A percentile compares a stretch with the other conserved stretches of the same genome.
These are phyloP conservation scores for Yamadazyma triangularis DNA, from an alignment of 1,139 yeast genomes.

Conservation along the genomic window DNA sequence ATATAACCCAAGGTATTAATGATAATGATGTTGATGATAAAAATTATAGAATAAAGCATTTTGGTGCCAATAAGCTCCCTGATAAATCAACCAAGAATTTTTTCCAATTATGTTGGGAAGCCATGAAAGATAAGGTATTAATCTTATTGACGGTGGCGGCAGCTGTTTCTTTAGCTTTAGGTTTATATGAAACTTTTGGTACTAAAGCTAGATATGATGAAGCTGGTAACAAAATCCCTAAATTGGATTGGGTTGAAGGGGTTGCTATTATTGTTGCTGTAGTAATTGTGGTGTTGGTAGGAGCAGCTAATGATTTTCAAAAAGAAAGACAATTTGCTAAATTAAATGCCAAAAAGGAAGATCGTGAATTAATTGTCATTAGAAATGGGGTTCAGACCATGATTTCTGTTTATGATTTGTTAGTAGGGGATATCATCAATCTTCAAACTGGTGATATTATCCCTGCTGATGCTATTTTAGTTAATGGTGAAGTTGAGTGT, in stretches of 20 bases:
- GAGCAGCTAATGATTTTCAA: constrained; percentile 93
- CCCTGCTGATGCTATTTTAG: constrained; percentile 80
- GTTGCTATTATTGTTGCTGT: constrained; percentile 95
- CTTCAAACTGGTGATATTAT: constrained; percentile 93
- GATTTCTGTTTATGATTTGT: constrained; percentile 67
- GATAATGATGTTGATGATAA: constrained; percentile 23
- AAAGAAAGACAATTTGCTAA: constrained; percentile 91
- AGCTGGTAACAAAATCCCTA: constrained; percentile 70
- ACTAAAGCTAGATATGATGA: constrained; percentile 73
- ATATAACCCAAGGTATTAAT: constrained; percentile 41
- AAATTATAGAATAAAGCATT: constrained; percentile 37
- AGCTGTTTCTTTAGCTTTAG: constrained; percentile 80
- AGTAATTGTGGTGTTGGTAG: constrained; percentile 83
- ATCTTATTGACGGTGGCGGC: constrained; percentile 85
- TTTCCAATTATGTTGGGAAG: constrained; percentile 67
- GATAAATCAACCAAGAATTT: constrained; percentile 65
- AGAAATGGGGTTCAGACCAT: constrained; percentile 68
- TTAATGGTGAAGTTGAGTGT: constrained; percentile 78
- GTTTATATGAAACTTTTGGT: constrained; percentile 89
- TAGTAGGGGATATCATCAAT: constrained; percentile 80
- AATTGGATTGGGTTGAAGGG: constrained; percentile 97
- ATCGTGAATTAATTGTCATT: constrained; percentile 71
- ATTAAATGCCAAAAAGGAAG: constrained; percentile 82
- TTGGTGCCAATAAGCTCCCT: constrained; percentile 72
- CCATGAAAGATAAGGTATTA: constrained; percentile 87